These are phyloP conservation scores for Fusarium mangiferae DNA, from an alignment of 2,329 filamentous ascomycete species.

Conservation along the genomic window DNA sequence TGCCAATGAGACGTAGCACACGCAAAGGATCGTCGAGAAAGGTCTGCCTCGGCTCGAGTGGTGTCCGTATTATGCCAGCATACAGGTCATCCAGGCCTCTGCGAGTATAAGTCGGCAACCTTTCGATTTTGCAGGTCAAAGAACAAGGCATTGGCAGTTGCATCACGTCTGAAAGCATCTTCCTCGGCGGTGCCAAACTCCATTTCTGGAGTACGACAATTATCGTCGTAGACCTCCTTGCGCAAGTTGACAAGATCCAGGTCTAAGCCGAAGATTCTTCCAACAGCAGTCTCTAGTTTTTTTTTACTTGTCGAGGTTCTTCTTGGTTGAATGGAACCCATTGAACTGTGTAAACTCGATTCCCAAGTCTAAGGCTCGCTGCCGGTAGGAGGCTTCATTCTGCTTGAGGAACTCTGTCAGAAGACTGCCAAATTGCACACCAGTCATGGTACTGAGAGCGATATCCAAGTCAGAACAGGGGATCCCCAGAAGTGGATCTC, in stretches of 20 bases:
- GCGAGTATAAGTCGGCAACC: not conserved
- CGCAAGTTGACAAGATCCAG: not conserved
- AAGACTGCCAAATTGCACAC: not conserved
- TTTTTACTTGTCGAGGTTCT: not conserved
- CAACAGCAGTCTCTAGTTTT: not conserved
- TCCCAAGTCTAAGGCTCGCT: not conserved
- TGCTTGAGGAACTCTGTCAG: not conserved
- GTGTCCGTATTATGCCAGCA: not conserved
- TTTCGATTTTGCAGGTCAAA: not conserved
- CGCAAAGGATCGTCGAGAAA: constrained; percentile 3
- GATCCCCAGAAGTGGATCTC: not conserved
- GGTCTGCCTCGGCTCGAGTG: not conserved
- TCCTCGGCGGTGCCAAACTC: not conserved
- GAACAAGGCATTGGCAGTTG: not conserved
- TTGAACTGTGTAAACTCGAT: not conserved
- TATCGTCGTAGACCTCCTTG: not conserved
- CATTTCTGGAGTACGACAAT: not conserved
- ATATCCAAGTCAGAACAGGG: not conserved
- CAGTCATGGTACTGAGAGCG: not conserved
- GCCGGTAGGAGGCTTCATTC: not conserved
- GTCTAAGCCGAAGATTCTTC: not conserved
- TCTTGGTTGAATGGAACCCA: not conserved
- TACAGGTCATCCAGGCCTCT: not conserved
- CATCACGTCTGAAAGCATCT: not conserved
- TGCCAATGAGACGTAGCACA: not conserved